Conservation (phyloP, 1,139 yeast genomes). For the Groenewaldozyma auringiensis region DNA sequence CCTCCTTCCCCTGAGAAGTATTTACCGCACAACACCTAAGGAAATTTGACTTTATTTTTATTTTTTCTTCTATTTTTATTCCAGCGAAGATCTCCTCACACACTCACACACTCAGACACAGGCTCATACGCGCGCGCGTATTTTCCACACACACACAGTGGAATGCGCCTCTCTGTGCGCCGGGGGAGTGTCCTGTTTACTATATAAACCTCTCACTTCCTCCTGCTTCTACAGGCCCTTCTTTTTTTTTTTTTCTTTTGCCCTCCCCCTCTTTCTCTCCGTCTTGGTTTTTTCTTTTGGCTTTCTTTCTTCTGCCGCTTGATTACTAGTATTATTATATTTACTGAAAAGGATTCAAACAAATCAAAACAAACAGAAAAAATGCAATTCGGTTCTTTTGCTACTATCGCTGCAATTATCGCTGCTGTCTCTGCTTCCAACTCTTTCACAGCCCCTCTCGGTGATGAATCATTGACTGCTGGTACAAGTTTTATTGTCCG, state of each 20-base stretch:
- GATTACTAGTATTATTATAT: background rate
- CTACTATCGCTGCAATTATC: conserved; percentile 14
- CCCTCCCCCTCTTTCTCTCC: conserved; percentile 3
- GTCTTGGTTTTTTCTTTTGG: conserved; percentile 1
- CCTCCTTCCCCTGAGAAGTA: background rate
- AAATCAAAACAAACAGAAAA: background rate
- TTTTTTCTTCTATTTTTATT: background rate
- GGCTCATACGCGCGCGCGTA: too few species aligned
- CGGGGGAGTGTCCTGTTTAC: background rate
- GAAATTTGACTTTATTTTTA: background rate
- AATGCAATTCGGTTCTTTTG: conserved; percentile 9
- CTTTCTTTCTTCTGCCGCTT: background rate
- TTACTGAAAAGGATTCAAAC: background rate
- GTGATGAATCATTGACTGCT: conserved; percentile 25
- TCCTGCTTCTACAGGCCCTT: background rate
- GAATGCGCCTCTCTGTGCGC: too few species aligned
- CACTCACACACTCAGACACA: background rate
- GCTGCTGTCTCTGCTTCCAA: conserved; percentile 16
- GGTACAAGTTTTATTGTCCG: conserved; percentile 28
- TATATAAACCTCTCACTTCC: background rate
- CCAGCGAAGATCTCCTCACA: background rate
- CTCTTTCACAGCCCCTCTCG: conserved; percentile 29
- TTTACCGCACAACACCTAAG: conserved; percentile 1
- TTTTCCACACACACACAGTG: too few species aligned
- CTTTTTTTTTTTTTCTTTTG: background rate